Conservation (phyloP, 176 grass and related monocot genomes). For the Elymus sibiricus region DNA sequence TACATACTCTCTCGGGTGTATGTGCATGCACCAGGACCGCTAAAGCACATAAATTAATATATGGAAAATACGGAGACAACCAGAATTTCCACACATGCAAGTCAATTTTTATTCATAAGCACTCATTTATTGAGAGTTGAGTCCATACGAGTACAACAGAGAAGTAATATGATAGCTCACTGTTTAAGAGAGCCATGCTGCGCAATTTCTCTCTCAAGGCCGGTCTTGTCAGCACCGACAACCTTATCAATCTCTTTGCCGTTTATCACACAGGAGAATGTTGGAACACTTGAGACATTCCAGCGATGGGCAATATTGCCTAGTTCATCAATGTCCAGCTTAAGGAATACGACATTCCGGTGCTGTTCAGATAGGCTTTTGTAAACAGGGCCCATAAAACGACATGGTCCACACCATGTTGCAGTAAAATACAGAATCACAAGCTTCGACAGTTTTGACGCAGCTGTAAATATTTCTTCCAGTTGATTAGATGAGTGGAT, state of each 20-base stretch:
- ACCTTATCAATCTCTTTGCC: slow-evolving; percentile 63
- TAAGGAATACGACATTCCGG: slow-evolving; percentile 52
- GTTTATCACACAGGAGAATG: slow-evolving; percentile 68
- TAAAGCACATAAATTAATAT: background rate
- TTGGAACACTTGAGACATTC: slow-evolving; percentile 60
- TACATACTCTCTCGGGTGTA: background rate
- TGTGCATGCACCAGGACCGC: background rate
- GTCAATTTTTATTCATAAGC: slow-evolving; percentile 17
- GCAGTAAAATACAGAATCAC: slow-evolving; percentile 68
- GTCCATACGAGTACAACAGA: slow-evolving; percentile 4
- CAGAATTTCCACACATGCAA: background rate
- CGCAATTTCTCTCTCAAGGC: slow-evolving; percentile 49
- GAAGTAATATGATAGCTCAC: slow-evolving; percentile 8
- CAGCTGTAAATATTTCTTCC: slow-evolving; percentile 42
- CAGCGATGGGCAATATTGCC: slow-evolving; percentile 41
- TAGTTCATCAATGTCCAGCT: slow-evolving; percentile 65
- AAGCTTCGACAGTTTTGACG: slow-evolving; percentile 36
- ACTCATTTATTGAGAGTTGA: background rate
- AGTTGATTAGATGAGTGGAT: slow-evolving; percentile 49
- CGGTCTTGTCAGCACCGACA: slow-evolving; percentile 54
- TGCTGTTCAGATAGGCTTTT: slow-evolving; percentile 60
- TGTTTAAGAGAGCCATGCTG: slow-evolving; percentile 34
- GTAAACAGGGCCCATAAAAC: slow-evolving; percentile 62
- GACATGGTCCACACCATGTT: slow-evolving; percentile 69
- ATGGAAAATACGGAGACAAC: background rate